Percentiles rank a stretch among this genome's conserved stretches.
Conservation (phyloP, 148 eudicot species). For the Rhododendron molle region DNA sequence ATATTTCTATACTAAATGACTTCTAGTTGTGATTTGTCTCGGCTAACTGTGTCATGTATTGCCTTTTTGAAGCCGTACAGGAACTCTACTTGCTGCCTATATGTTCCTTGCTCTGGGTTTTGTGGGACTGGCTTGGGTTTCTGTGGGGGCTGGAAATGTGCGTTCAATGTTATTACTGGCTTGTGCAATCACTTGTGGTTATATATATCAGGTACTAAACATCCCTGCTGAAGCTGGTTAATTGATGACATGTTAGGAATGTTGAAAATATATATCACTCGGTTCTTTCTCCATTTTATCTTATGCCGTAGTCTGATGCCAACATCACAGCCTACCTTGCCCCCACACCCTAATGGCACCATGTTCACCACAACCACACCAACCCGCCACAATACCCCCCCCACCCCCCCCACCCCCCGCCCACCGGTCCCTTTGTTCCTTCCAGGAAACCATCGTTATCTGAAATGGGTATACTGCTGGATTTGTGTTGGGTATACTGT, state of each 20-base stretch:
- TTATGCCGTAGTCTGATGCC: neutral
- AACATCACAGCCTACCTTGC: neutral
- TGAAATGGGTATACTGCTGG: too few relatives aligned
- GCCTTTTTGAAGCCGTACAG: constrained; percentile 60
- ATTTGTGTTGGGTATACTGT: neutral
- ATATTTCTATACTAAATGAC: neutral
- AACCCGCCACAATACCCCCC: too few relatives aligned
- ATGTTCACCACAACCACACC: too few relatives aligned
- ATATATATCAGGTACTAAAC: constrained; percentile 65
- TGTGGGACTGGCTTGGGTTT: constrained; percentile 53
- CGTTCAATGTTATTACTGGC: constrained; percentile 59
- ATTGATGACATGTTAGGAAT: neutral
- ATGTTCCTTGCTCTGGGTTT: constrained; percentile 64
- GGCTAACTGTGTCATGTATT: constrained; percentile 18
- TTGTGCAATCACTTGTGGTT: constrained; percentile 76
- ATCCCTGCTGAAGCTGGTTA: neutral
- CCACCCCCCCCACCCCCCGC: too few relatives aligned
- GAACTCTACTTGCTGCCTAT: constrained; percentile 67
- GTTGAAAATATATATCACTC: neutral
- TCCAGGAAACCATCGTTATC: too few relatives aligned
- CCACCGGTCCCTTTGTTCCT: too few relatives aligned
- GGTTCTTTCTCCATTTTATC: neutral
- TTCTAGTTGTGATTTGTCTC: neutral
- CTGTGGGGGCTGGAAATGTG: constrained; percentile 56
- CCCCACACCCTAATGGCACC: too few relatives aligned